A percentile compares a stretch with the other conserved stretches of the same genome.
Evolutionary conservation across 805 yeast genomes (phyloP).

Genomic region (Wickerhamiella brachini): DNA sequence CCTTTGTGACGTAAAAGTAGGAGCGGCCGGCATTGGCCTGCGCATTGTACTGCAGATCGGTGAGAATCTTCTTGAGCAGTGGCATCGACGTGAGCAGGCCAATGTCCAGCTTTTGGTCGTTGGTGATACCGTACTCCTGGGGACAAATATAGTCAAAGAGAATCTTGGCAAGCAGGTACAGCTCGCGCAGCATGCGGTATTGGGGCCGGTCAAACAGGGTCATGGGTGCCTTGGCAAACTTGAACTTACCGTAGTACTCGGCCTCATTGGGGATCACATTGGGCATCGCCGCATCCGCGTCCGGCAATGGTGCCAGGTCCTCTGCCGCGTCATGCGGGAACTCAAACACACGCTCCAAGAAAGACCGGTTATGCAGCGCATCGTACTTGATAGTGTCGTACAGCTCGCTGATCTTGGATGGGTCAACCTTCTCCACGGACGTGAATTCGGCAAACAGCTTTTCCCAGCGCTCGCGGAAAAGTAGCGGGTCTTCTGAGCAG

Average conservation of each 20-base stretch:
- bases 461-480: slow-evolving; percentile 95
- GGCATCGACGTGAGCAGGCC: slow-evolving; percentile 92
- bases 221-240: slow-evolving; percentile 22
- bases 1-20: slow-evolving; percentile 88
- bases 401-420: slow-evolving; percentile 88
- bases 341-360: slow-evolving; percentile 68
- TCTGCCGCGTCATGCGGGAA: slow-evolving; percentile 12
- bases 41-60: slow-evolving; percentile 69
- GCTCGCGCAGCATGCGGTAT: slow-evolving; percentile 69
- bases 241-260: slow-evolving; percentile 21
- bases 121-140: slow-evolving; percentile 95
- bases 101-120: slow-evolving; percentile 87
- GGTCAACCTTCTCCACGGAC: slow-evolving; percentile 91
- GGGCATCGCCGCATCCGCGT: slow-evolving; percentile 25
- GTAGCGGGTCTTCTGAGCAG: slow-evolving; percentile 83
- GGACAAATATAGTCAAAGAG: slow-evolving; percentile 96
- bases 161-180: slow-evolving; percentile 81
- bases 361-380: slow-evolving; percentile 87
- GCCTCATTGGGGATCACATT: slow-evolving; percentile 20
- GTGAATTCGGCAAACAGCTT: slow-evolving; percentile 85
- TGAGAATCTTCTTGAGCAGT: slow-evolving; percentile 70
- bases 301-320: slow-evolving; percentile 28
- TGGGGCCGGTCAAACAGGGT: slow-evolving; percentile 64
- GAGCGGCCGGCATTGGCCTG: slow-evolving; percentile 74
- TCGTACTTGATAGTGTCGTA: slow-evolving; percentile 98